These are phyloP conservation scores for Petunia hybrid DNA, from an alignment of 305 asterid species.

Conservation along the genomic window DNA sequence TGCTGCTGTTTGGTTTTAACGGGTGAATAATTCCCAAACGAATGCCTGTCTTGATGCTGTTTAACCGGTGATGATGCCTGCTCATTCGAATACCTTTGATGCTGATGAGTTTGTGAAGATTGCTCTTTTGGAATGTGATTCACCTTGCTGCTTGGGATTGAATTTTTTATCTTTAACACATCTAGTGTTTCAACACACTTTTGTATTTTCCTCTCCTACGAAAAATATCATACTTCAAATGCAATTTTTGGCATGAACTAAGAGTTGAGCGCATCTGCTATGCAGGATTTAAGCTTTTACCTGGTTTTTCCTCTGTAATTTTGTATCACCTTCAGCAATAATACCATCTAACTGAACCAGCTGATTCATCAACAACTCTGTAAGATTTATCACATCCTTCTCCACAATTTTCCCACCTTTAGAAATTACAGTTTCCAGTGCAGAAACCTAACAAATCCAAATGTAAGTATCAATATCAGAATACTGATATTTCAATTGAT, in stretches of 20 bases:
- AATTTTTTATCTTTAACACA: conserved; percentile 65
- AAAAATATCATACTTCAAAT: not conserved
- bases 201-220: conserved; percentile 73
- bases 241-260: not conserved
- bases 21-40: conserved; percentile 43
- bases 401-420: conserved; percentile 78
- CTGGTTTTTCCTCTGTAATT: conserved; percentile 80
- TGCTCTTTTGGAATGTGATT: conserved; percentile 36
- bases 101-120: conserved; percentile 37
- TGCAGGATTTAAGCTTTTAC: conserved; percentile 39
- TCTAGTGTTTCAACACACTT: conserved; percentile 80
- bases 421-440: conserved; percentile 67
- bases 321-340: conserved; percentile 72
- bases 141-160: conserved; percentile 47
- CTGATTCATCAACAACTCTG: conserved; percentile 82
- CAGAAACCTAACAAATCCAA: conserved; percentile 59
- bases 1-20: conserved; percentile 46
- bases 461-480: conserved; percentile 22
- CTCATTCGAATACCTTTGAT: conserved; percentile 45
- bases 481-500: not conserved
- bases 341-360: conserved; percentile 72
- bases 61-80: conserved; percentile 45
- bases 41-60: conserved; percentile 48
- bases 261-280: not conserved
- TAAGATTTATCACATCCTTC: conserved; percentile 59